Evolutionary conservation across 768 basidiomycete genomes (phyloP).

Genomic region (Hericium erinaceus): DNA sequence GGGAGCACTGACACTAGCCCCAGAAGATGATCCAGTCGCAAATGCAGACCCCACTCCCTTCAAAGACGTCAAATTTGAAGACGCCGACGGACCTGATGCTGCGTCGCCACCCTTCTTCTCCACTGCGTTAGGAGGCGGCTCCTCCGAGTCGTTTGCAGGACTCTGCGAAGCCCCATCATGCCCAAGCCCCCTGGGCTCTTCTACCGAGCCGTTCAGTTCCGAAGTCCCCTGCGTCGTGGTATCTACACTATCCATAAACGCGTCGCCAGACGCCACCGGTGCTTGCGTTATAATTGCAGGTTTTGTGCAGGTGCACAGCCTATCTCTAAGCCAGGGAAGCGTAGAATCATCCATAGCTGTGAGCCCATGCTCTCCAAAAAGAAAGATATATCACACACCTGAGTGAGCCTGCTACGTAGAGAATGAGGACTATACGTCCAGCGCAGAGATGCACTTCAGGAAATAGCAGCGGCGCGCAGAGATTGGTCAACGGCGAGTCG

Average conservation of each 20-base stretch:
- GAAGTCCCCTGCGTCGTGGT: conserved; percentile 34
- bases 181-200: conserved; percentile 2
- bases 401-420: no score
- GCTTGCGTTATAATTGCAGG: not conserved
- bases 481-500: not conserved
- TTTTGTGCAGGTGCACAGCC: not conserved
- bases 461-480: not conserved
- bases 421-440: not conserved
- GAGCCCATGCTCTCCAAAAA: no score
- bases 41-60: conserved; percentile 7
- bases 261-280: conserved; percentile 53
- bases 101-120: conserved; percentile 5
- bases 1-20: conserved; percentile 23
- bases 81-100: not conserved
- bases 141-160: conserved; percentile 1
- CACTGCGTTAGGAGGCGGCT: conserved; percentile 6
- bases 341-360: no score
- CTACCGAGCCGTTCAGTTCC: conserved; percentile 28
- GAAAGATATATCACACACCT: no score
- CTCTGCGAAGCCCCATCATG: conserved; percentile 6
- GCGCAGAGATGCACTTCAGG: not conserved
- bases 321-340: no score
- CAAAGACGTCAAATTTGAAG: not conserved
- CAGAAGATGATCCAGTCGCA: conserved; percentile 1
- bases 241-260: conserved; percentile 73